These are phyloP conservation scores for Pelagomonas calceolata DNA, from an alignment of 108 stramenopile genomes.

Conservation along the genomic window DNA sequence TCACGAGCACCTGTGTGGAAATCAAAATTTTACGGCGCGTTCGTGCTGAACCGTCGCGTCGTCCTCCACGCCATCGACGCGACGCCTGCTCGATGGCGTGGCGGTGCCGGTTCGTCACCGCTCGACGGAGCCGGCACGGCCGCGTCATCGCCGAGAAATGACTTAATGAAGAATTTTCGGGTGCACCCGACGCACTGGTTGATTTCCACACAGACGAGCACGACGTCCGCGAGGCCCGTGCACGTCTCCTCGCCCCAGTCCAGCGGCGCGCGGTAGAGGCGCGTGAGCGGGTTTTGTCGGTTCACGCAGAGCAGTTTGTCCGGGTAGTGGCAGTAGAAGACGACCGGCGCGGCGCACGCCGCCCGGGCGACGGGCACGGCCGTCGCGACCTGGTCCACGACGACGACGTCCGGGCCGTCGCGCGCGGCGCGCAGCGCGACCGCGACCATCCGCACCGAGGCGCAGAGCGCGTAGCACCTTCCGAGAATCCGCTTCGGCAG, in stretches of 20 bases:
- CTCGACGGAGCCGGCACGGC: too few relatives aligned
- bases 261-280: slow-evolving; percentile 29
- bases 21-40: too few relatives aligned
- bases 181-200: too few relatives aligned
- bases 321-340: slow-evolving; percentile 99
- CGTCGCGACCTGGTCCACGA: slow-evolving; percentile 49
- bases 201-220: too few relatives aligned
- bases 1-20: too few relatives aligned
- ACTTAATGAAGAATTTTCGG: too few relatives aligned
- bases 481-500: slow-evolving; percentile 70
- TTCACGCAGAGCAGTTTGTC: slow-evolving; percentile 72
- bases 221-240: slow-evolving; percentile 64
- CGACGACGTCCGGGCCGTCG: slow-evolving; percentile 19
- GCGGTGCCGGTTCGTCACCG: too few relatives aligned
- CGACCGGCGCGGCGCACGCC: slow-evolving; percentile 32
- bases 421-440: not conserved
- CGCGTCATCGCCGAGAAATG: too few relatives aligned
- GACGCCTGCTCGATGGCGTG: too few relatives aligned
- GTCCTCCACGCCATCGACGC: too few relatives aligned
- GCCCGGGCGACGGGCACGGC: slow-evolving; percentile 17
- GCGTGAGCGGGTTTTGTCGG: slow-evolving; percentile 16
- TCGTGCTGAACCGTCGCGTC: too few relatives aligned
- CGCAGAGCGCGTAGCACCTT: slow-evolving; percentile 35
- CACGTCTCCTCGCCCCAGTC: slow-evolving; percentile 63
- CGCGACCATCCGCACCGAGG: slow-evolving; percentile 17